These are phyloP conservation scores for Hericium rajendrae DNA, from an alignment of 768 basidiomycete species.

Conservation along the genomic window DNA sequence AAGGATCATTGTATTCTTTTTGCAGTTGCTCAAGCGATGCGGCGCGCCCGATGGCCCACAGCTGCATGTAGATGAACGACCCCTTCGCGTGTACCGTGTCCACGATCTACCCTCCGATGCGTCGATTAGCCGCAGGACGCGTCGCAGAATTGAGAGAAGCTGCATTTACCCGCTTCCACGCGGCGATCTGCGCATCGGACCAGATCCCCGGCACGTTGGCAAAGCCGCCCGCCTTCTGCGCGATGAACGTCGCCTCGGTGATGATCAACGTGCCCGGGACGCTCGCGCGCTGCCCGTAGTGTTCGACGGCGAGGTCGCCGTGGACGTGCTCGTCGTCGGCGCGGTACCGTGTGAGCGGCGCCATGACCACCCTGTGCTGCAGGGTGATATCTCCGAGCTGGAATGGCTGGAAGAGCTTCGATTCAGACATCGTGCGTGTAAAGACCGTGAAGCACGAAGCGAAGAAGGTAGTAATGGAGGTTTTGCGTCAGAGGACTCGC, in stretches of 20 bases:
- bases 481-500: no score
- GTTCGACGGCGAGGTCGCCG: constrained; percentile 27
- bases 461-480: no score
- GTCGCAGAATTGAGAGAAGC: no score
- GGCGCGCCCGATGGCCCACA: constrained; percentile 40
- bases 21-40: constrained; percentile 16
- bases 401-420: neutral
- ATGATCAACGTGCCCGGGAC: constrained; percentile 46
- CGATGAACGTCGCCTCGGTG: constrained; percentile 49
- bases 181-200: constrained; percentile 37
- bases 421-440: neutral
- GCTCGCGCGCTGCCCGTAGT: constrained; percentile 39
- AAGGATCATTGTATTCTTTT: constrained; percentile 8
- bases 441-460: no score
- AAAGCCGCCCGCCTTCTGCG: constrained; percentile 37
- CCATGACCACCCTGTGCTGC: constrained; percentile 42
- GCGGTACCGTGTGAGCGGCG: constrained; percentile 42
- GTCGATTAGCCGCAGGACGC: neutral
- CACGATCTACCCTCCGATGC: constrained; percentile 19
- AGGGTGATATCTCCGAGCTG: constrained; percentile 15
- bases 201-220: constrained; percentile 38
- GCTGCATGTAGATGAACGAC: constrained; percentile 33
- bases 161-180: constrained; percentile 40
- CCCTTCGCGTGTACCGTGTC: constrained; percentile 35
- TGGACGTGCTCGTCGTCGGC: constrained; percentile 28